A percentile compares a stretch with the other conserved stretches of the same genome.
Evolutionary conservation across 2,329 filamentous ascomycete genomes (phyloP).

Genomic region (Penicillium sp.): DNA sequence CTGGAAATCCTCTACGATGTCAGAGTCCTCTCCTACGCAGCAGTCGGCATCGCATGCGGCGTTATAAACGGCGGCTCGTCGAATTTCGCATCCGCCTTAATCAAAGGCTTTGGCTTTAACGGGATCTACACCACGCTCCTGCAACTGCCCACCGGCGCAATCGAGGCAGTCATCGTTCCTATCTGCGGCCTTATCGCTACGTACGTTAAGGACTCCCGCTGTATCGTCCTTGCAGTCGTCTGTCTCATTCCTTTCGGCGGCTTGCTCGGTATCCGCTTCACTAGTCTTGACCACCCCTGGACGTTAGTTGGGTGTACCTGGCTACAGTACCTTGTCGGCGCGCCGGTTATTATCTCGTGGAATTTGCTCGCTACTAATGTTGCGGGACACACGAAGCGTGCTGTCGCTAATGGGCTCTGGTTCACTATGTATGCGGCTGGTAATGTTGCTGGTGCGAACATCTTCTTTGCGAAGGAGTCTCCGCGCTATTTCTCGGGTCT

Average conservation of each 20-base stretch:
- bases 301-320: slow-evolving; percentile 53
- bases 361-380: slow-evolving; percentile 49
- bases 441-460: slow-evolving; percentile 49
- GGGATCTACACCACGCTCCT: slow-evolving; percentile 32
- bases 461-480: slow-evolving; percentile 45
- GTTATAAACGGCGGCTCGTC: slow-evolving; percentile 50
- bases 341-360: slow-evolving; percentile 52
- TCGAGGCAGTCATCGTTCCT: slow-evolving; percentile 30
- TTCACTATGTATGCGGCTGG: slow-evolving; percentile 49
- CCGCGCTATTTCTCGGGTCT: slow-evolving; percentile 47
- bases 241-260: slow-evolving; percentile 42
- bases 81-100: slow-evolving; percentile 49
- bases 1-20: slow-evolving; percentile 42
- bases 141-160: slow-evolving; percentile 35
- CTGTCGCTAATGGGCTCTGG: slow-evolving; percentile 49
- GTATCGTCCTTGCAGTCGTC: slow-evolving; percentile 31
- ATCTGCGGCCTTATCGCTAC: slow-evolving; percentile 45
- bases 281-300: slow-evolving; percentile 46
- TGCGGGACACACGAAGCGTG: slow-evolving; percentile 52
- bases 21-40: slow-evolving; percentile 38
- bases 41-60: slow-evolving; percentile 45
- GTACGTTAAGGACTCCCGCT: slow-evolving; percentile 43
- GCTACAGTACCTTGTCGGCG: slow-evolving; percentile 51
- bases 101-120: slow-evolving; percentile 43
- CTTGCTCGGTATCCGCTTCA: slow-evolving; percentile 51